Evolutionary conservation across 352 stramenopile species (phyloP).

Genomic region (Phytophthora idaei): DNA sequence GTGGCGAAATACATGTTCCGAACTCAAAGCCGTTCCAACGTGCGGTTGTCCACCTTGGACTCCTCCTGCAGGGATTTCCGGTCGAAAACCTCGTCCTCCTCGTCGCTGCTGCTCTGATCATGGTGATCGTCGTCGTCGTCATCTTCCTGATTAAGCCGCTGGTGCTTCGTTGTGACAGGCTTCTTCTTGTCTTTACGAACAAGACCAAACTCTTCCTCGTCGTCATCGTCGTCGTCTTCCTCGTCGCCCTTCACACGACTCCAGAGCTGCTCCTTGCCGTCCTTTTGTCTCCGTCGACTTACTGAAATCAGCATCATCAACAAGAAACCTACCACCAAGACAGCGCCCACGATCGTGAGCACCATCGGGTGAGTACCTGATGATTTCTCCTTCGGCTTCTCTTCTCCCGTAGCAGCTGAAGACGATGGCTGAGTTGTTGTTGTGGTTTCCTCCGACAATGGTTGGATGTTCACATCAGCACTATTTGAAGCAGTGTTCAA

Average conservation of each 20-base stretch:
- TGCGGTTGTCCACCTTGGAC: conserved; percentile 58
- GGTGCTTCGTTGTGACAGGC: conserved; percentile 37
- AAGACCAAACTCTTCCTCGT: conserved; percentile 66
- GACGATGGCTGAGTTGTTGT: conserved; percentile 20
- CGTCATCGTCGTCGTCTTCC: conserved; percentile 67
- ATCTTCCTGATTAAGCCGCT: conserved; percentile 41
- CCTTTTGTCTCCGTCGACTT: conserved; percentile 62
- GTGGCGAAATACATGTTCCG: conserved; percentile 13
- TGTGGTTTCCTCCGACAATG: conserved; percentile 21
- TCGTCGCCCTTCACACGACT: conserved; percentile 75
- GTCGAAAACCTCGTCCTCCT: conserved; percentile 83
- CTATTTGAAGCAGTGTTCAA: conserved; percentile 15
- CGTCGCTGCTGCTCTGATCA: conserved; percentile 49
- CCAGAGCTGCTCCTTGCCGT: conserved; percentile 61
- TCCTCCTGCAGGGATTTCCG: conserved; percentile 43
- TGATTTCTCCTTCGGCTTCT: conserved; percentile 31
- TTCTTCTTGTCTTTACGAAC: conserved; percentile 40
- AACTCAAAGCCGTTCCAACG: conserved; percentile 64
- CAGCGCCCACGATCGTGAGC: conserved; percentile 70
- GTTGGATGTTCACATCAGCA: conserved; percentile 11
- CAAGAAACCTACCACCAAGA: conserved; percentile 77
- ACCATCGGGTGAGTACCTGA: conserved; percentile 64
- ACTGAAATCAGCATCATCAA: conserved; percentile 66
- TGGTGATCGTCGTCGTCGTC: conserved; percentile 36
- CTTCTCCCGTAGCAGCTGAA: conserved; percentile 15